A percentile compares a stretch with the other conserved stretches of the same genome.
Conservation (phyloP, 2,329 filamentous ascomycete species). For the Pseudogymnoascus sp. region DNA sequence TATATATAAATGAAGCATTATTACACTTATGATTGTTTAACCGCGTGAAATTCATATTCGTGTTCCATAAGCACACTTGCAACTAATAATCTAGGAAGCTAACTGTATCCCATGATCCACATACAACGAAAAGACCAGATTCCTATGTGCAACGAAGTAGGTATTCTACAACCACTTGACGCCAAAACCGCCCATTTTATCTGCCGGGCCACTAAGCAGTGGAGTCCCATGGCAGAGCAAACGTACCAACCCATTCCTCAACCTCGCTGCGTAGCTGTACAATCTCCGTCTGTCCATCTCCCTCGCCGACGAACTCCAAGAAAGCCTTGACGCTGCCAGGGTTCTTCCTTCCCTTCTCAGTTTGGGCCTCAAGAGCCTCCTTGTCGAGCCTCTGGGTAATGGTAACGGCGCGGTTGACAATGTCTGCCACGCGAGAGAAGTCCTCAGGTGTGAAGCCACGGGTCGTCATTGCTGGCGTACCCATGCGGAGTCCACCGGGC, state of each 20-base stretch:
- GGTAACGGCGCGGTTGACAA: conserved; percentile 75
- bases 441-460: conserved; percentile 86
- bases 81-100: not conserved
- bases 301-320: conserved; percentile 60
- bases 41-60: conserved; percentile 4
- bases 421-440: conserved; percentile 78
- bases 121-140: not conserved
- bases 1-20: not conserved
- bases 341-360: conserved; percentile 61
- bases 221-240: conserved; percentile 59
- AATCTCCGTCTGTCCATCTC: conserved; percentile 63
- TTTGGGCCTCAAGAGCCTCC: conserved; percentile 61
- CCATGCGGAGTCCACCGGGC: conserved; percentile 87
- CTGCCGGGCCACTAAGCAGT: not conserved
- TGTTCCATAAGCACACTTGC: conserved; percentile 8
- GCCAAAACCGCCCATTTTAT: not conserved
- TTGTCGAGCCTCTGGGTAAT: conserved; percentile 73
- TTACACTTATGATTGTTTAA: not conserved
- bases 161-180: conserved; percentile 11
- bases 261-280: conserved; percentile 68
- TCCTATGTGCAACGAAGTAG: conserved; percentile 9
- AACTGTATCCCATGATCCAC: not conserved
- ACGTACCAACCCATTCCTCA: conserved; percentile 71
- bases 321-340: conserved; percentile 61
- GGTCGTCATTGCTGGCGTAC: conserved; percentile 95